These are phyloP conservation scores for Cucumis melo DNA, from an alignment of 306 rosid genomes.

Conservation along the genomic window DNA sequence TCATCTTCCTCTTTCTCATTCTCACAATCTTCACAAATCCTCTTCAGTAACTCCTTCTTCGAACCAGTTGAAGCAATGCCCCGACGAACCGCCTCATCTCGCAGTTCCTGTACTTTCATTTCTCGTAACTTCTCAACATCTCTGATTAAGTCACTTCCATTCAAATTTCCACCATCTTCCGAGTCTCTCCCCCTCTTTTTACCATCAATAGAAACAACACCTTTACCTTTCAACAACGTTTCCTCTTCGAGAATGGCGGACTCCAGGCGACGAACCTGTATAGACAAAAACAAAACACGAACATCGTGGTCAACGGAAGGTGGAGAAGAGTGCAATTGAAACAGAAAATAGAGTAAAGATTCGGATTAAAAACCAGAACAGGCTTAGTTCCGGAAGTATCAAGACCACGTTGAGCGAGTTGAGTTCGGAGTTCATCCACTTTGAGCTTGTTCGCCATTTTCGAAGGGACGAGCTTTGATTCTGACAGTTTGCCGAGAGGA, in stretches of 20 bases:
- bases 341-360: not conserved
- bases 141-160: constrained; percentile 18
- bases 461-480: not conserved
- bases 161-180: constrained; percentile 14
- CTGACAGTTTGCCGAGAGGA: not conserved
- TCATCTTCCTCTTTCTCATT: constrained; percentile 5
- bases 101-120: constrained; percentile 24
- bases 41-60: constrained; percentile 32
- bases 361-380: constrained; percentile 29
- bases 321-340: not conserved
- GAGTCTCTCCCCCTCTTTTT: constrained; percentile 35
- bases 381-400: constrained; percentile 54
- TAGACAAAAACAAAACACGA: not conserved
- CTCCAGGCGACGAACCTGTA: constrained; percentile 54
- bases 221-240: not conserved
- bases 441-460: constrained; percentile 55
- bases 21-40: constrained; percentile 21
- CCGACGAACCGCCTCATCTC: constrained; percentile 26
- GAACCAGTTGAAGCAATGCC: constrained; percentile 24
- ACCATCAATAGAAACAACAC: constrained; percentile 11
- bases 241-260: constrained; percentile 39
- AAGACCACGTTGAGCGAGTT: constrained; percentile 66
- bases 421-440: constrained; percentile 59
- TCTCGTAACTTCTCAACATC: constrained; percentile 24
- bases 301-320: not conserved